These are phyloP conservation scores for Pyrenophora seminiperda DNA, from an alignment of 2,329 filamentous ascomycete species.

Conservation along the genomic window DNA sequence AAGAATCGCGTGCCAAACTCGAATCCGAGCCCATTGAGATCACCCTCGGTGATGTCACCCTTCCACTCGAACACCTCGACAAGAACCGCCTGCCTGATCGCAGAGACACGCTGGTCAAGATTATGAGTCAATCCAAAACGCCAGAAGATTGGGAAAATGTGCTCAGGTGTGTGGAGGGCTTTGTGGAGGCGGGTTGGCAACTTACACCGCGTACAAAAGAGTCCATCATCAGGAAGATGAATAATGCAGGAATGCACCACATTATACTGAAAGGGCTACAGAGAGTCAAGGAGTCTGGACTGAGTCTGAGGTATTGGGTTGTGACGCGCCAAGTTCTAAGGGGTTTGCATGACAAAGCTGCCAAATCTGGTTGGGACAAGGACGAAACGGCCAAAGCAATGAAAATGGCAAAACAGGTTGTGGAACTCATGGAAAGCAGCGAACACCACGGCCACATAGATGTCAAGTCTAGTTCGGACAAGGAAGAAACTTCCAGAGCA, in stretches of 20 bases:
- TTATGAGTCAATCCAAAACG: constrained; percentile 29
- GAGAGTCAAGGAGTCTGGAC: constrained; percentile 29
- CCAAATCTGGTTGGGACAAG: constrained; percentile 44
- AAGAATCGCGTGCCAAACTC: constrained; percentile 49
- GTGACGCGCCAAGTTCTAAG: constrained; percentile 45
- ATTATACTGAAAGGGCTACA: constrained; percentile 41
- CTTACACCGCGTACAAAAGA: constrained; percentile 19
- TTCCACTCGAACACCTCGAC: constrained; percentile 42
- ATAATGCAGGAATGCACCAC: constrained; percentile 28
- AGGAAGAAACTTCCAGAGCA: too few relatives aligned
- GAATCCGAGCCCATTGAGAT: constrained; percentile 51
- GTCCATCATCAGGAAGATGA: constrained; percentile 29
- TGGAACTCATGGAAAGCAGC: constrained; percentile 49
- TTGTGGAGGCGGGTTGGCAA: constrained; percentile 31
- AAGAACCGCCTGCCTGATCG: constrained; percentile 25
- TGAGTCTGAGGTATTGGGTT: constrained; percentile 25
- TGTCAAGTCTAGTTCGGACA: too few relatives aligned
- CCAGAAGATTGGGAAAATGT: constrained; percentile 45
- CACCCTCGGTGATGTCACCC: constrained; percentile 47
- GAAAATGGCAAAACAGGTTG: constrained; percentile 47
- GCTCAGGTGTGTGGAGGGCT: constrained; percentile 39
- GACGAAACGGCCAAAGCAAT: constrained; percentile 47
- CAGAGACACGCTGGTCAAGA: constrained; percentile 14
- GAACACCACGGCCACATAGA: constrained; percentile 43
- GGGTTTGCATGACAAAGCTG: constrained; percentile 44